Evolutionary conservation across 1,284 basidiomycete genomes (phyloP).

Genomic region (Volvariella surrecta): DNA sequence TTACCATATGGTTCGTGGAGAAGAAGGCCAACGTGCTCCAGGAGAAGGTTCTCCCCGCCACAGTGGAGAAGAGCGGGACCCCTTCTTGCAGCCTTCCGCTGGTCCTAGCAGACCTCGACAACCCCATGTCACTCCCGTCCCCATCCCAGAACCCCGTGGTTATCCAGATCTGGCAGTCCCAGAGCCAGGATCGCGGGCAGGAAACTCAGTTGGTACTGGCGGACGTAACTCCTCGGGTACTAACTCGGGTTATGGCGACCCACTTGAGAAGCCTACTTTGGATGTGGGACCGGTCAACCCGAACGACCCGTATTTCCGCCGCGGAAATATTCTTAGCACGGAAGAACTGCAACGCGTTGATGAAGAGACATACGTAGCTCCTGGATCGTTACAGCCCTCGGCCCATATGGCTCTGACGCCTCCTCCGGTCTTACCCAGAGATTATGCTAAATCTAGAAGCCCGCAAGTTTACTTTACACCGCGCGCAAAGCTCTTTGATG

Average conservation of each 20-base stretch:
- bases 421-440: slow-evolving; percentile 16
- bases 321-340: slow-evolving; percentile 23
- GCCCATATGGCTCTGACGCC: slow-evolving; percentile 19
- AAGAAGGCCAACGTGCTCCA: slow-evolving; percentile 29
- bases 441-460: no score
- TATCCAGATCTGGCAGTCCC: not conserved
- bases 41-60: slow-evolving; percentile 57
- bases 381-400: slow-evolving; percentile 9
- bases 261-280: slow-evolving; percentile 25
- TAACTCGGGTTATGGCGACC: slow-evolving; percentile 29
- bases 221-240: slow-evolving; percentile 25
- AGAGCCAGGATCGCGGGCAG: no score
- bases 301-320: slow-evolving; percentile 15
- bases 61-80: slow-evolving; percentile 58
- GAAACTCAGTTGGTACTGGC: slow-evolving; percentile 7
- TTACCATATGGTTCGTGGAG: slow-evolving; percentile 34
- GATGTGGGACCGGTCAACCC: slow-evolving; percentile 21
- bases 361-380: slow-evolving; percentile 20
- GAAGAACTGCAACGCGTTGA: slow-evolving; percentile 26
- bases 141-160: slow-evolving; percentile 8
- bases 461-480: no score
- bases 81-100: slow-evolving; percentile 35
- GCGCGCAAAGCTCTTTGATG: no score
- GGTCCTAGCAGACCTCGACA: no score
- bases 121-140: no score